phyloP scores from a whole-genome alignment of 2,329 filamentous ascomycete species.

The Botrytis porri region DNA sequence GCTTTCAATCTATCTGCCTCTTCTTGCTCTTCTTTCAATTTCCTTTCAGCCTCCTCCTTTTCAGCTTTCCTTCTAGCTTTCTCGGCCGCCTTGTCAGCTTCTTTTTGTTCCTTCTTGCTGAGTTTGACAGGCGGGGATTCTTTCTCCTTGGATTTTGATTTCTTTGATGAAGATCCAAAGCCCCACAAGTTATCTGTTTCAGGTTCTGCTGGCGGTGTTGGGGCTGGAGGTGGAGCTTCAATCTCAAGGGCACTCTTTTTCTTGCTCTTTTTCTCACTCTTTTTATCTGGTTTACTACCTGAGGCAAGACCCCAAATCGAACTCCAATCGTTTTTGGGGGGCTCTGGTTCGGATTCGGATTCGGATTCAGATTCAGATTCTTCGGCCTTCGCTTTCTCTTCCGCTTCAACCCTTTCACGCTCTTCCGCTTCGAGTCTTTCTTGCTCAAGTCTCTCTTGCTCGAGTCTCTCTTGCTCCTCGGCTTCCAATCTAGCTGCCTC shows the following conservation, averaged over 20 bases:
- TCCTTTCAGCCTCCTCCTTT: conserved; percentile 47
- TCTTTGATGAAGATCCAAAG: conserved; percentile 37
- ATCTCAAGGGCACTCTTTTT: conserved; percentile 38
- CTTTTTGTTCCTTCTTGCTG: conserved; percentile 50
- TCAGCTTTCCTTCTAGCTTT: conserved; percentile 52
- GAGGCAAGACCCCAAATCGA: conserved; percentile 40
- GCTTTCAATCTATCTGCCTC: conserved; percentile 33
- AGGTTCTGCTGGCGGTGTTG: conserved; percentile 48
- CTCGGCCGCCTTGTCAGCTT: conserved; percentile 47
- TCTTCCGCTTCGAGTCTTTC: background rate
- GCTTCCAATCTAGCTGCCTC: conserved; percentile 41
- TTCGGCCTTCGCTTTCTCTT: conserved; percentile 29
- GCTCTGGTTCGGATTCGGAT: conserved; percentile 21
- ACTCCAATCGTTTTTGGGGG: conserved; percentile 17
- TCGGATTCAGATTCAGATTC: conserved; percentile 4
- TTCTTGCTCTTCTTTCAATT: conserved; percentile 29
- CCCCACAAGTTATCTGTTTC: conserved; percentile 41
- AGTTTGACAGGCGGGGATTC: conserved; percentile 42
- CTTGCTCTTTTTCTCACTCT: conserved; percentile 41
- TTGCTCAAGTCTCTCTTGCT: background rate
- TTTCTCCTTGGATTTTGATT: conserved; percentile 45
- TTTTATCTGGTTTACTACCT: conserved; percentile 41
- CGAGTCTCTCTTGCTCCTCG: conserved; percentile 32
- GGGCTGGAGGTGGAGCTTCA: conserved; percentile 47
- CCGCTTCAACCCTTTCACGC: conserved; percentile 24